phyloP scores from a whole-genome alignment of 345 rosid genomes.

The Populus deltoides region DNA sequence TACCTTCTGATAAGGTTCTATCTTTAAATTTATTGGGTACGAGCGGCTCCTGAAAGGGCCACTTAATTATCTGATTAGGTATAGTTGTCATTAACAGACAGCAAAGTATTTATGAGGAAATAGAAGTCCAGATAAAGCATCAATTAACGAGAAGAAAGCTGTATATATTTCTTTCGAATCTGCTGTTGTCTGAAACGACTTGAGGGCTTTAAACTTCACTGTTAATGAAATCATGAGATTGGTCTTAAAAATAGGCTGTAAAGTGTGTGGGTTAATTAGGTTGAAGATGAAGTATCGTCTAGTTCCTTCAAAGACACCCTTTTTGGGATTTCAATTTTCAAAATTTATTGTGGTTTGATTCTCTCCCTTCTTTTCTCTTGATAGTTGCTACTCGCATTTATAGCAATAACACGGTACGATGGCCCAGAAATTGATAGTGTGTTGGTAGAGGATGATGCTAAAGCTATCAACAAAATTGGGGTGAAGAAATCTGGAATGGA shows the following conservation, averaged over 20 bases:
- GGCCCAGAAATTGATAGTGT: slow-evolving; percentile 58
- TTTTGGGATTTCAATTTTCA: neutral
- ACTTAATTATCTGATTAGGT: no score
- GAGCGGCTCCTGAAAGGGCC: no score
- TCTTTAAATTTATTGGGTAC: neutral
- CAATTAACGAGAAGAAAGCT: neutral
- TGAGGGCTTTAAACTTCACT: neutral
- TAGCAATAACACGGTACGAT: slow-evolving; percentile 54
- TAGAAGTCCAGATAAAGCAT: neutral
- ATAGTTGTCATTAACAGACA: neutral
- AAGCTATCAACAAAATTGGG: slow-evolving; percentile 35
- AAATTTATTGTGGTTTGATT: neutral
- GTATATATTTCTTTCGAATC: neutral
- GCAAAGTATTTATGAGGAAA: neutral
- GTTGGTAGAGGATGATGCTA: slow-evolving; percentile 51
- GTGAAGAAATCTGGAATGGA: slow-evolving; percentile 41
- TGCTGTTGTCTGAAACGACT: neutral
- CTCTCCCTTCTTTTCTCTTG: neutral
- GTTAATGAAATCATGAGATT: neutral
- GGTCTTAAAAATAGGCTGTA: neutral
- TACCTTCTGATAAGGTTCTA: neutral
- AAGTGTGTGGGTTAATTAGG: no score
- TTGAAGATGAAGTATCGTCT: no score
- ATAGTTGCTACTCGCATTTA: slow-evolving; percentile 51
- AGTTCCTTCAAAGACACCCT: neutral